Percentiles rank a stretch among this genome's conserved stretches.
Evolutionary conservation across 257 asterid species (phyloP).

Genomic region (Lantana camara): DNA sequence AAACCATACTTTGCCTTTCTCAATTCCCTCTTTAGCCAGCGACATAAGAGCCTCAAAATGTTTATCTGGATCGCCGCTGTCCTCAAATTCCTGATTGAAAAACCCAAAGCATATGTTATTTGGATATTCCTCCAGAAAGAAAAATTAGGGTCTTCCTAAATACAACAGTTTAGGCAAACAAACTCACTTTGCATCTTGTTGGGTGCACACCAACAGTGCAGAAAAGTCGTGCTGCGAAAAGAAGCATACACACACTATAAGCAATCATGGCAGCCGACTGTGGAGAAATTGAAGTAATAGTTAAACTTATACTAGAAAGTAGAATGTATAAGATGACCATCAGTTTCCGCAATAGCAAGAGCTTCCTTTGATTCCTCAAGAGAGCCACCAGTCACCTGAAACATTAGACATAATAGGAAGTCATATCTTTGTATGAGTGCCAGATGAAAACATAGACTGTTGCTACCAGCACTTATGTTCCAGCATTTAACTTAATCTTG

Average conservation of each 20-base stretch:
- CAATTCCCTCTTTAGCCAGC: constrained; percentile 83
- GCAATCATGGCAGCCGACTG: constrained; percentile 3
- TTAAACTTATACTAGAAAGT: constrained; percentile 6
- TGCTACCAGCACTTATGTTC: constrained; percentile 4
- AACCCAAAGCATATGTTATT: constrained; percentile 19
- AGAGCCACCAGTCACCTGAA: constrained; percentile 95
- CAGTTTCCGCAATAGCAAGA: constrained; percentile 95
- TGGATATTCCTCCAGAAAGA: constrained; percentile 16
- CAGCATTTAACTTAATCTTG: constrained; percentile 10
- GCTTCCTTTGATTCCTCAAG: constrained; percentile 93
- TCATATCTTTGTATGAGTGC: neutral
- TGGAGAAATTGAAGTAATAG: constrained; percentile 8
- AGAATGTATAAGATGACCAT: constrained; percentile 52
- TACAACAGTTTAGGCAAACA: constrained; percentile 20
- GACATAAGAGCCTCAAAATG: constrained; percentile 77
- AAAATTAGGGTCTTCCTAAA: constrained; percentile 2
- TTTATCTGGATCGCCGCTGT: constrained; percentile 85
- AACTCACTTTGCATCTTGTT: constrained; percentile 89
- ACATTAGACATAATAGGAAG: constrained; percentile 8
- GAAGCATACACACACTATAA: constrained; percentile 9
- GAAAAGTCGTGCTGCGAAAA: constrained; percentile 77
- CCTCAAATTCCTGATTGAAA: constrained; percentile 77
- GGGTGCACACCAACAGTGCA: constrained; percentile 99
- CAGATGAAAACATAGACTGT: neutral
- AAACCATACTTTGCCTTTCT: constrained; percentile 87